These are phyloP conservation scores for Anaeromyces robustus DNA, from an alignment of 192 early-diverging fungal genomes.

Conservation along the genomic window DNA sequence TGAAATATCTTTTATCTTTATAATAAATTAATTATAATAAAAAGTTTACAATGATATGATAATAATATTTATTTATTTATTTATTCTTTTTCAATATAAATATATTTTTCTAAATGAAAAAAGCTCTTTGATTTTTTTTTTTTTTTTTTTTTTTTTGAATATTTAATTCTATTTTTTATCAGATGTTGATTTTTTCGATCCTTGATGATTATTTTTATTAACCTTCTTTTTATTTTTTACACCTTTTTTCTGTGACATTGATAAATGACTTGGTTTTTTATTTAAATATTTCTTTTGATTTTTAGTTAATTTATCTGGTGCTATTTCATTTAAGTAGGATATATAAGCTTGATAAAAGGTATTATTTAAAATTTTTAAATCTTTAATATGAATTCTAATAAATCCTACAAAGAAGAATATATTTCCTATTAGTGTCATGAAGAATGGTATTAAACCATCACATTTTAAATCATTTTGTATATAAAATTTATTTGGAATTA, in stretches of 20 bases:
- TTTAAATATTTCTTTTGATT: not conserved
- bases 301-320: not conserved
- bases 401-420: not conserved
- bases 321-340: not conserved
- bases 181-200: no score
- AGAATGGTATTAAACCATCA: not conserved
- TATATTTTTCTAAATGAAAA: no score
- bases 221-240: not conserved
- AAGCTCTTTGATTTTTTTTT: no score
- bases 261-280: not conserved
- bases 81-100: no score
- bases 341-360: not conserved
- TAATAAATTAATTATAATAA: no score
- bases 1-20: no score
- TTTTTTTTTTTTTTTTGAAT: no score
- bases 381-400: not conserved
- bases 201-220: not conserved
- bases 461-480: not conserved
- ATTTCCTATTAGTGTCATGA: not conserved
- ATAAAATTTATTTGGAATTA: not conserved
- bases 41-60: no score
- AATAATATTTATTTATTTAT: no score
- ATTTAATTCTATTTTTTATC: no score
- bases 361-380: not conserved
- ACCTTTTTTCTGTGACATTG: not conserved